Conservation (phyloP, 2,329 filamentous ascomycete genomes). For the Cryphonectria carpinicola region DNA sequence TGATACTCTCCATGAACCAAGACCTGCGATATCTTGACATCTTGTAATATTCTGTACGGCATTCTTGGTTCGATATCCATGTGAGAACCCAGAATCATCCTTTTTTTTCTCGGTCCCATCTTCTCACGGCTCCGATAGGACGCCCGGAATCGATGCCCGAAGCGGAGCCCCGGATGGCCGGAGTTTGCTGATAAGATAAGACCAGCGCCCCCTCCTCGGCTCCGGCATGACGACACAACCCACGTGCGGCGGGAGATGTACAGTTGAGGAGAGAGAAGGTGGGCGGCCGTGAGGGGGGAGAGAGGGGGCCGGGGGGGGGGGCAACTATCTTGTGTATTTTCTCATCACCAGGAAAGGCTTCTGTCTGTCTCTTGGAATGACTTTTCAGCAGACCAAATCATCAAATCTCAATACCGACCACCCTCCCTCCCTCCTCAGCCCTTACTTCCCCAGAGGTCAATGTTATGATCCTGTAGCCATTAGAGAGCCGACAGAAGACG, state of each 20-base stretch:
- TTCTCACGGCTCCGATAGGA: background rate
- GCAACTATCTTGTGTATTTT: background rate
- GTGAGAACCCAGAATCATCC: background rate
- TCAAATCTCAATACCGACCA: too few relatives aligned
- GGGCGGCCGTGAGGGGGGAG: background rate
- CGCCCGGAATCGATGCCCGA: constrained; percentile 4
- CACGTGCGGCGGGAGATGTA: background rate
- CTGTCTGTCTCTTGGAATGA: background rate
- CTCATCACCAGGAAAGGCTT: background rate
- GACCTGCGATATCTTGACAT: too few relatives aligned
- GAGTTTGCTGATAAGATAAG: constrained; percentile 9
- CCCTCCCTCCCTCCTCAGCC: too few relatives aligned
- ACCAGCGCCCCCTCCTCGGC: background rate
- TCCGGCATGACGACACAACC: constrained; percentile 16
- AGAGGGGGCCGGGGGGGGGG: too few relatives aligned
- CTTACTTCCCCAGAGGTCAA: background rate
- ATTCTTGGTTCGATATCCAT: background rate
- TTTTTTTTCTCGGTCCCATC: background rate
- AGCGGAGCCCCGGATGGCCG: constrained; percentile 11
- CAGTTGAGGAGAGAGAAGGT: background rate
- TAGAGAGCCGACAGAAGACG: background rate
- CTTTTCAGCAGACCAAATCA: too few relatives aligned
- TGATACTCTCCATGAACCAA: too few relatives aligned
- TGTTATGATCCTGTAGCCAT: background rate
- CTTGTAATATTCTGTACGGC: background rate